Percentiles rank a stretch among this genome's conserved stretches.
These are phyloP conservation scores for Podaxis rugospora DNA, from an alignment of 768 basidiomycete genomes.

Conservation along the genomic window DNA sequence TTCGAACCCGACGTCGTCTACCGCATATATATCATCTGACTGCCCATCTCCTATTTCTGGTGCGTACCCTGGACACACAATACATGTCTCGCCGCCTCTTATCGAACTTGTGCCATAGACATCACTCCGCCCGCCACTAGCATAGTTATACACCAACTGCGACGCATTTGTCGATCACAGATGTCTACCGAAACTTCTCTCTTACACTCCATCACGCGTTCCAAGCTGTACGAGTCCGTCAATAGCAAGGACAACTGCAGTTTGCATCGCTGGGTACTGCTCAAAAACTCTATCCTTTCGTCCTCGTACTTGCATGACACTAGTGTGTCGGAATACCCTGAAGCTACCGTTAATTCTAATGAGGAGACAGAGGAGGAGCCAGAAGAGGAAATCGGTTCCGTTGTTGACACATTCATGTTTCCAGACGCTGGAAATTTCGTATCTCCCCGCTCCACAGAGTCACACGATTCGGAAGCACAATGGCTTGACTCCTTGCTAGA, in stretches of 20 bases:
- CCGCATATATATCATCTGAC: constrained; percentile 66
- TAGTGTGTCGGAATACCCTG: constrained; percentile 25
- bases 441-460: constrained; percentile 27
- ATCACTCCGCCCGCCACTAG: constrained; percentile 11
- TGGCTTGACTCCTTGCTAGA: constrained; percentile 84
- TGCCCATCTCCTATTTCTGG: constrained; percentile 16
- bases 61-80: constrained; percentile 16
- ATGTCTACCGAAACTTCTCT: constrained; percentile 48
- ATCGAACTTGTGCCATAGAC: constrained; percentile 9
- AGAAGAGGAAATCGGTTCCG: constrained; percentile 47
- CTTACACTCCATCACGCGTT: constrained; percentile 62
- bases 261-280: constrained; percentile 83
- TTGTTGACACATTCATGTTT: constrained; percentile 74
- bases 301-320: constrained; percentile 31
- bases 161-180: constrained; percentile 15
- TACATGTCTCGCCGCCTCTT: neutral
- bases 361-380: constrained; percentile 35
- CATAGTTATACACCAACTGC: constrained; percentile 10
- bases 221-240: constrained; percentile 66
- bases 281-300: constrained; percentile 78
- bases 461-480: constrained; percentile 59
- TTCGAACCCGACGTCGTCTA: constrained; percentile 86
- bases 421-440: constrained; percentile 67
- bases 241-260: constrained; percentile 63
- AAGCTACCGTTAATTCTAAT: constrained; percentile 27